These are phyloP conservation scores for Haplographium delicatum DNA, from an alignment of 495 filamentous ascomycete species.

Conservation along the genomic window DNA sequence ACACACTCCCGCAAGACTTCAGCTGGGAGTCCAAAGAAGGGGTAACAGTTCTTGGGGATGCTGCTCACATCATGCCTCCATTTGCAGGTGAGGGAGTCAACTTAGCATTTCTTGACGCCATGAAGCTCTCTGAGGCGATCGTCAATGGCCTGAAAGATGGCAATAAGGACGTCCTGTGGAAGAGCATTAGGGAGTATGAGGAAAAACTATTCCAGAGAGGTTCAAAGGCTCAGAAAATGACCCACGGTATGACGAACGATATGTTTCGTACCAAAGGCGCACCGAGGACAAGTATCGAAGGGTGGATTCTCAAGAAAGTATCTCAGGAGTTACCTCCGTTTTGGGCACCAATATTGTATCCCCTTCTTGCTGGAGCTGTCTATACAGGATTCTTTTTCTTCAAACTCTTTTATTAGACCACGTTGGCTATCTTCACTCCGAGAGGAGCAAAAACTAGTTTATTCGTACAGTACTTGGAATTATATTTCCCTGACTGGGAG, in stretches of 20 bases:
- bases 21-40: conserved; percentile 43
- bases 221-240: conserved; percentile 15
- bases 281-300: conserved; percentile 21
- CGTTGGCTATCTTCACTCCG: too few relatives aligned
- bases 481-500: too few relatives aligned
- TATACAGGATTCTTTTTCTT: too few relatives aligned
- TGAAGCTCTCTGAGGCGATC: conserved; percentile 40
- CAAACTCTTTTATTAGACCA: too few relatives aligned
- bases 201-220: conserved; percentile 23
- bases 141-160: not conserved
- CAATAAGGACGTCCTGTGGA: conserved; percentile 9
- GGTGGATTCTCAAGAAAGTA: too few relatives aligned
- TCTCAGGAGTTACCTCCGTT: too few relatives aligned
- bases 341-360: too few relatives aligned
- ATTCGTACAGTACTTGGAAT: too few relatives aligned
- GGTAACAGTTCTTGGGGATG: conserved; percentile 56
- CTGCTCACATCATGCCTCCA: conserved; percentile 58
- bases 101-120: conserved; percentile 49
- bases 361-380: too few relatives aligned
- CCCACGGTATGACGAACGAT: conserved; percentile 21
- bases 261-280: conserved; percentile 26
- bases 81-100: conserved; percentile 59
- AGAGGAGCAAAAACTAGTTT: too few relatives aligned
- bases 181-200: conserved; percentile 20
- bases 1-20: conserved; percentile 46